Conservation (phyloP, 1,139 yeast species). For the Candida dubliniensis region DNA sequence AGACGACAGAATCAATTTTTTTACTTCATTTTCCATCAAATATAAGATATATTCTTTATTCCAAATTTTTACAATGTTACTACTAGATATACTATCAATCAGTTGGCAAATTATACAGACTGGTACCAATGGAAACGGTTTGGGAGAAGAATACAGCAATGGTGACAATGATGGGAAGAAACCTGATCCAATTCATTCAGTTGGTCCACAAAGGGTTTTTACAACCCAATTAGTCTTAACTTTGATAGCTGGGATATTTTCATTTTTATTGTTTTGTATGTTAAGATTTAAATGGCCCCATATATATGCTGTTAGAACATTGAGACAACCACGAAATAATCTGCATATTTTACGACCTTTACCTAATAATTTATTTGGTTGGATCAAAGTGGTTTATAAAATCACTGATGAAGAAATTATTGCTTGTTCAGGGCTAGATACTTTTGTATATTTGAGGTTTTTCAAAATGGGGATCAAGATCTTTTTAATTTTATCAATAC, state of each 20-base stretch:
- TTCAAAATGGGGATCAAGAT: slow-evolving; percentile 48
- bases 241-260: slow-evolving; percentile 34
- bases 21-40: no score
- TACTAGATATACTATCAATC: slow-evolving; percentile 4
- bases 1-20: no score
- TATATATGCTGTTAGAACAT: slow-evolving; percentile 50
- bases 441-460: slow-evolving; percentile 45
- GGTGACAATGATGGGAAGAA: slow-evolving; percentile 4
- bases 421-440: slow-evolving; percentile 44
- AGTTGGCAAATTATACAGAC: slow-evolving; percentile 8
- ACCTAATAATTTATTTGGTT: slow-evolving; percentile 40
- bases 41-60: background rate
- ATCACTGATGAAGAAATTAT: slow-evolving; percentile 46
- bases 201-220: slow-evolving; percentile 47
- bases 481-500: slow-evolving; percentile 33
- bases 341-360: slow-evolving; percentile 28
- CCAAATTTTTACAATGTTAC: background rate
- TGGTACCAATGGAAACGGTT: background rate
- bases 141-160: background rate
- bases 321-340: slow-evolving; percentile 27
- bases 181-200: slow-evolving; percentile 15
- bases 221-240: slow-evolving; percentile 44
- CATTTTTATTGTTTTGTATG: slow-evolving; percentile 41
- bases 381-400: slow-evolving; percentile 38
- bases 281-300: slow-evolving; percentile 51